These are phyloP conservation scores for Diaporthe citrichinensis DNA, from an alignment of 2,329 filamentous ascomycete species.

Conservation along the genomic window DNA sequence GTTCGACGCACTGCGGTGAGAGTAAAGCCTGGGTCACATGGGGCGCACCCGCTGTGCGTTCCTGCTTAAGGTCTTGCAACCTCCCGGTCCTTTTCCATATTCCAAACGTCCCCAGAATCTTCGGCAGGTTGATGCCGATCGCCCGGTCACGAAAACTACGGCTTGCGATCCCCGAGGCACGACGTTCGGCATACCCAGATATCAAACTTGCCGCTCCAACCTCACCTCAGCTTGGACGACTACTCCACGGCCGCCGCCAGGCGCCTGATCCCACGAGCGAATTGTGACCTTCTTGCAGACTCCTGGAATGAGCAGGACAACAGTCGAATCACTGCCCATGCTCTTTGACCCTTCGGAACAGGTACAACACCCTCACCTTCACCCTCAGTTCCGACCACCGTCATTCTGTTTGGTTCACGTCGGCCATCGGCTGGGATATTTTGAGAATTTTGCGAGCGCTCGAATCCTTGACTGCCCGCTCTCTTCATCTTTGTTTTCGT, in stretches of 20 bases:
- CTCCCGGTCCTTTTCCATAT: constrained; percentile 4
- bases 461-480: constrained; percentile 6
- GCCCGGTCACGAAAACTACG: not conserved
- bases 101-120: not conserved
- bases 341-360: constrained; percentile 18
- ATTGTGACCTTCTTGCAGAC: constrained; percentile 24
- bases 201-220: not conserved
- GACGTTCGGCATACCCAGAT: not conserved
- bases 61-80: constrained; percentile 27
- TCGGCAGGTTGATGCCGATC: constrained; percentile 12
- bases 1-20: constrained; percentile 16
- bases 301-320: constrained; percentile 35
- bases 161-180: not conserved
- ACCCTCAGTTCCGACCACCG: not conserved
- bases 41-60: not conserved
- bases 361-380: constrained; percentile 28
- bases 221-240: not conserved
- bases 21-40: constrained; percentile 14
- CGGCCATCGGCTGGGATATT: constrained; percentile 1
- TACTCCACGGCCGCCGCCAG: not conserved
- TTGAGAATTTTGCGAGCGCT: not conserved
- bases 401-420: constrained; percentile 24
- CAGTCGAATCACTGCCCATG: constrained; percentile 28
- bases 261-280: constrained; percentile 1
- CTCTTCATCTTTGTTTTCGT: not conserved